phyloP scores from a whole-genome alignment of 805 yeast genomes.

The Cyberlindnera subsufficiens region DNA sequence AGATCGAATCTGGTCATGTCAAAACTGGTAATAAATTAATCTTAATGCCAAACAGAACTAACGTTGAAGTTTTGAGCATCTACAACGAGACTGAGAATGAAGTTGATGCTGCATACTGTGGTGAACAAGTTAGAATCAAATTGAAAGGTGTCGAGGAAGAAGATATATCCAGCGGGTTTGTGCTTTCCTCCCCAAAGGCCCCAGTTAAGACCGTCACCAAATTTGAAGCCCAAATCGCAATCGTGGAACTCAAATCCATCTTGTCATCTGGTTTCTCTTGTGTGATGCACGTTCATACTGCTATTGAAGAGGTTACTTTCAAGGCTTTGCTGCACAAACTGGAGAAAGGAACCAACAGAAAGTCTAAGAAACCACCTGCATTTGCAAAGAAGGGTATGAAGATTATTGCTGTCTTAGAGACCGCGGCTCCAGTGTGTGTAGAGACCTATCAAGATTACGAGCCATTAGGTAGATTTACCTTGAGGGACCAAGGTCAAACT shows the following conservation, averaged over 20 bases:
- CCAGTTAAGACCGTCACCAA: conserved; percentile 89
- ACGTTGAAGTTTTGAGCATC: conserved; percentile 80
- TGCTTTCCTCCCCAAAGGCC: conserved; percentile 74
- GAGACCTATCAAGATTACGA: conserved; percentile 91
- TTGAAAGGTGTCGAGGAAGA: conserved; percentile 96
- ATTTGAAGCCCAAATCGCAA: conserved; percentile 94
- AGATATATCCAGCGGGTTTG: conserved; percentile 88
- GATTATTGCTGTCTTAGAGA: conserved; percentile 86
- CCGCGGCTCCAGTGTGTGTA: conserved; percentile 83
- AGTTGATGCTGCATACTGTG: conserved; percentile 83
- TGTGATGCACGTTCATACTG: conserved; percentile 98
- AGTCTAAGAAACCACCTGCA: conserved; percentile 94
- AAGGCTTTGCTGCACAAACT: conserved; percentile 82
- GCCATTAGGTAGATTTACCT: conserved; percentile 95
- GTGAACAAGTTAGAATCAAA: conserved; percentile 94
- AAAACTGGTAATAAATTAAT: conserved; percentile 71
- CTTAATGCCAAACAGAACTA: conserved; percentile 86
- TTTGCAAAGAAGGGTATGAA: conserved; percentile 99
- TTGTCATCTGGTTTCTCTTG: conserved; percentile 94
- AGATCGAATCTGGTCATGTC: conserved; percentile 92
- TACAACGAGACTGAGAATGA: conserved; percentile 96
- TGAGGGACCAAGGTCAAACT: conserved; percentile 97
- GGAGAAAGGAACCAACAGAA: conserved; percentile 95
- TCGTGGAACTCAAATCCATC: conserved; percentile 93
- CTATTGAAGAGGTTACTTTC: conserved; percentile 90